A percentile compares a stretch with the other conserved stretches of the same genome.
Evolutionary conservation across 495 filamentous ascomycete genomes (phyloP).

Genomic region (Pseudomonodictys pantanalensis): DNA sequence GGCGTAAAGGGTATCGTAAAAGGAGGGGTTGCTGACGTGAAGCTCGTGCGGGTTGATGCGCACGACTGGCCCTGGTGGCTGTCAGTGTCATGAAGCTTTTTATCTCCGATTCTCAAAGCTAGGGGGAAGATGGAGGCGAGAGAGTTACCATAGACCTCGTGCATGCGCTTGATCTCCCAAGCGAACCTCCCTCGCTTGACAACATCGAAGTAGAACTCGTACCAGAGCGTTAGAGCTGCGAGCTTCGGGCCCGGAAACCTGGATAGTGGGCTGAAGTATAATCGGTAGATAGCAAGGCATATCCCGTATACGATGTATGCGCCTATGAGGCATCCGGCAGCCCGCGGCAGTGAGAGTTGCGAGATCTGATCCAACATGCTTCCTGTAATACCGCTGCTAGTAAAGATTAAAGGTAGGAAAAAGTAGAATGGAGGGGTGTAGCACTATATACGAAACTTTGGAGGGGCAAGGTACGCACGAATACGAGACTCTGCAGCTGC

Average conservation of each 20-base stretch:
- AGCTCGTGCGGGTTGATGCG: conserved; percentile 31
- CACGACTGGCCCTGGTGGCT: conserved; percentile 19
- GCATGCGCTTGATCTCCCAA: conserved; percentile 47
- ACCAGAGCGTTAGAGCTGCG: conserved; percentile 25
- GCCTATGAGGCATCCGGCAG: too few species aligned
- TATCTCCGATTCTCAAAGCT: neutral
- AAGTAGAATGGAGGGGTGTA: too few species aligned
- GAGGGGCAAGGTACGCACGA: too few species aligned
- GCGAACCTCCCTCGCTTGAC: conserved; percentile 40
- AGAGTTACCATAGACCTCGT: conserved; percentile 44
- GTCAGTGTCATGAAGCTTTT: neutral
- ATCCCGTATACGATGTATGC: neutral
- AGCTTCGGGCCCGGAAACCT: conserved; percentile 32
- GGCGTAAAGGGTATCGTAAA: conserved; percentile 25
- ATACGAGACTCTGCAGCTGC: too few species aligned
- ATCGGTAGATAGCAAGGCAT: conserved; percentile 22
- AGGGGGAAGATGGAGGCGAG: too few species aligned
- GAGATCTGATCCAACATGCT: too few species aligned
- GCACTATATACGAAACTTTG: too few species aligned
- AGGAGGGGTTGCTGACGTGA: conserved; percentile 31
- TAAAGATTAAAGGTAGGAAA: too few species aligned
- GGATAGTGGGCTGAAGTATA: conserved; percentile 30
- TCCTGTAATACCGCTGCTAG: too few species aligned
- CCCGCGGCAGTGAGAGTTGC: too few species aligned
- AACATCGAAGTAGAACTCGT: conserved; percentile 46